phyloP scores from a whole-genome alignment of 371 early-diverging fungal species.

The Modicella reniformis region DNA sequence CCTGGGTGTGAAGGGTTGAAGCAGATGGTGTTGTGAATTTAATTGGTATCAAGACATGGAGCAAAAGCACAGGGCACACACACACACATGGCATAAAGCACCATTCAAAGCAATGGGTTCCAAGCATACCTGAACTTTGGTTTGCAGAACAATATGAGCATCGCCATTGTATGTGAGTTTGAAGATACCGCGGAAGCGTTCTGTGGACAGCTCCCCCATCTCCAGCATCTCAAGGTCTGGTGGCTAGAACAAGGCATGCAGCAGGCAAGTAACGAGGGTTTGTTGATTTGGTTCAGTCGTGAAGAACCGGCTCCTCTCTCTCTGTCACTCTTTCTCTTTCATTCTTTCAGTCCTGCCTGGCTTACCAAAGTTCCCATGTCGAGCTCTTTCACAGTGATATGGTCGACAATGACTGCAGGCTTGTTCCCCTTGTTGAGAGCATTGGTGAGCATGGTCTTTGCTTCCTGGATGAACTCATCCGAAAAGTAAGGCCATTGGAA shows the following conservation, averaged over 20 bases:
- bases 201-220: constrained; percentile 91
- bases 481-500: constrained; percentile 95
- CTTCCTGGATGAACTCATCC: constrained; percentile 84
- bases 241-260: constrained; percentile 63
- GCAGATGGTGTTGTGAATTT: not conserved
- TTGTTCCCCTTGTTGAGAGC: constrained; percentile 93
- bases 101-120: not conserved
- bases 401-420: constrained; percentile 89
- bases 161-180: constrained; percentile 93
- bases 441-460: constrained; percentile 81
- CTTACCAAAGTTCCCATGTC: constrained; percentile 92
- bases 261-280: not conserved
- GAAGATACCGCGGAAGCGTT: constrained; percentile 95
- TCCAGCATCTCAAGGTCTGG: constrained; percentile 98
- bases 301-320: no score
- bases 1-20: constrained; percentile 56
- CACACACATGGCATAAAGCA: no score
- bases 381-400: constrained; percentile 89
- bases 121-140: constrained; percentile 86
- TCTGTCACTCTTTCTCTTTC: no score
- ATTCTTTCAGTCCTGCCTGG: no score
- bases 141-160: constrained; percentile 90
- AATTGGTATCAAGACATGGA: no score
- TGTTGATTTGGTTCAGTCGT: no score
- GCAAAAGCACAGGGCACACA: no score